Percentiles rank a stretch among this genome's conserved stretches.
These are phyloP conservation scores for Diaporthe longicolla DNA, from an alignment of 2,329 filamentous ascomycete species.

Conservation along the genomic window DNA sequence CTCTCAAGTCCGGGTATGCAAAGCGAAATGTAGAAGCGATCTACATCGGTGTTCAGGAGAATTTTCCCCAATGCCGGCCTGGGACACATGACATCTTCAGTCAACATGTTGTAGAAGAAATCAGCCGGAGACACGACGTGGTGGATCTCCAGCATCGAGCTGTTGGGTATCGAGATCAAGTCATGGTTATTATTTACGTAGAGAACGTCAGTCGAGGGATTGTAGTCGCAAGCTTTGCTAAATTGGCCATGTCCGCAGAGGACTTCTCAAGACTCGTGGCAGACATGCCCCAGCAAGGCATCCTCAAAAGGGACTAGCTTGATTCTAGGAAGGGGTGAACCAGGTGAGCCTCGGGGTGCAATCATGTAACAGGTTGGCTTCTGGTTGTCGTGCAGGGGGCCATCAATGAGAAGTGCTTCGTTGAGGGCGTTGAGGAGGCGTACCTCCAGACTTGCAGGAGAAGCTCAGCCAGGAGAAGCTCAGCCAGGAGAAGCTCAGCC, in stretches of 20 bases:
- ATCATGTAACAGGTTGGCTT: background rate
- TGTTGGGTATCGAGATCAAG: background rate
- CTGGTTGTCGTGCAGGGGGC: background rate
- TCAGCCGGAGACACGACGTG: background rate
- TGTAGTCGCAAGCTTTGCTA: background rate
- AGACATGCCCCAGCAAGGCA: background rate
- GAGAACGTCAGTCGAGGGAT: background rate
- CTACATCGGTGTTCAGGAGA: background rate
- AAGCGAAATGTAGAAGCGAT: too few species aligned
- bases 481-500: too few species aligned
- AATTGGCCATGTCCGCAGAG: background rate
- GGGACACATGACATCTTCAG: too few species aligned
- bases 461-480: conserved; percentile 5
- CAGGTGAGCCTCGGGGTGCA: too few species aligned
- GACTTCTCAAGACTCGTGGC: background rate
- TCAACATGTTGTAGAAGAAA: background rate
- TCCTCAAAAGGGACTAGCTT: background rate
- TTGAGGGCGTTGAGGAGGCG: too few species aligned
- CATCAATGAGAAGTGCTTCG: background rate
- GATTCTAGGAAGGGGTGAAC: rapidly evolving
- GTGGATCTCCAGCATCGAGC: background rate
- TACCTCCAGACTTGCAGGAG: background rate
- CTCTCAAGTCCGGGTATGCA: background rate
- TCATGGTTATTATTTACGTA: background rate
- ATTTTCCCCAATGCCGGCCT: background rate